Percentiles rank a stretch among this genome's conserved stretches.
phyloP scores from a whole-genome alignment of 805 yeast species.

The Teunomyces gatunensis region DNA sequence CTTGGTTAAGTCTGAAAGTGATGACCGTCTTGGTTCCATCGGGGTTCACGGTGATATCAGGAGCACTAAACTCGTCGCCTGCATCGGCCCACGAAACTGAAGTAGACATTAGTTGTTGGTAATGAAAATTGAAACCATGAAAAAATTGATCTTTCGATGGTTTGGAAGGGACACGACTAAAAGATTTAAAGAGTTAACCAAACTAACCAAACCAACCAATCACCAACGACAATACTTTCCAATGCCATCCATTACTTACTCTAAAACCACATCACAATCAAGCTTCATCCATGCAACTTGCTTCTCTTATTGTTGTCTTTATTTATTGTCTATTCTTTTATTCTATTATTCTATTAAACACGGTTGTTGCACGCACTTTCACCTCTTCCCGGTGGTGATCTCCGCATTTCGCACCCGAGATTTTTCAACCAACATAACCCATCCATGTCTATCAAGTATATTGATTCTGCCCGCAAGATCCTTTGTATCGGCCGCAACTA shows the following conservation, averaged over 20 bases:
- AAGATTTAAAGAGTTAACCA: background rate
- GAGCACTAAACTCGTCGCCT: slow-evolving; percentile 68
- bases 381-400: background rate
- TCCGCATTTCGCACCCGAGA: slow-evolving; percentile 4
- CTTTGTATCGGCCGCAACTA: slow-evolving; percentile 96
- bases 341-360: too few relatives aligned
- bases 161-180: background rate
- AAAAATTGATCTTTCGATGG: background rate
- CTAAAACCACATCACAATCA: too few relatives aligned
- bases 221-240: too few relatives aligned
- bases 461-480: slow-evolving; percentile 68
- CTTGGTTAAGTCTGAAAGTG: slow-evolving; percentile 68
- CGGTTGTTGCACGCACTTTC: too few relatives aligned
- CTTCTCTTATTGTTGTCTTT: too few relatives aligned
- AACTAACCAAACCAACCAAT: background rate
- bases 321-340: too few relatives aligned
- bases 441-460: slow-evolving; percentile 38
- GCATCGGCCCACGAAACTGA: slow-evolving; percentile 67
- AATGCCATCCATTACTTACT: too few relatives aligned
- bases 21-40: slow-evolving; percentile 91
- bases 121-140: slow-evolving; percentile 3
- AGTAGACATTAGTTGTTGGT: slow-evolving; percentile 23
- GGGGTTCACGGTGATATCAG: slow-evolving; percentile 70
- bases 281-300: too few relatives aligned
- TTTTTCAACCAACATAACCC: background rate